Conservation (phyloP, 768 basidiomycete genomes). For the Phylloporus rhodoxanthus region DNA sequence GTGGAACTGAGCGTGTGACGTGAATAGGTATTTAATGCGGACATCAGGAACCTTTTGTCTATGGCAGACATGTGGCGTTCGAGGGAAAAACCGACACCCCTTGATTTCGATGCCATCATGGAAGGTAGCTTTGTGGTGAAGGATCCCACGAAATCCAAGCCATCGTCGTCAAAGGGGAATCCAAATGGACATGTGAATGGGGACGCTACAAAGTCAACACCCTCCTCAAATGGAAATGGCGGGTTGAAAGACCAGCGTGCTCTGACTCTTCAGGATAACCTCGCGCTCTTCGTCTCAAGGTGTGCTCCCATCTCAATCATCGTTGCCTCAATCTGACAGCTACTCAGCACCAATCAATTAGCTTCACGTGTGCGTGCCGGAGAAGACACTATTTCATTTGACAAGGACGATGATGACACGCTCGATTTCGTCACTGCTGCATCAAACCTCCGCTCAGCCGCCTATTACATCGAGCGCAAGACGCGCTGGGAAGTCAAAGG, state of each 20-base stretch:
- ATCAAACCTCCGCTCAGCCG: constrained; percentile 84
- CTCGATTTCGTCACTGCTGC: constrained; percentile 95
- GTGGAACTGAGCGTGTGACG: neutral
- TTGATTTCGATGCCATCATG: constrained; percentile 75
- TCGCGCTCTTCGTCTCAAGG: constrained; percentile 84
- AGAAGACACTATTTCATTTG: constrained; percentile 76
- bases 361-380: constrained; percentile 60
- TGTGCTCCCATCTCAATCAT: constrained; percentile 25
- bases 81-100: constrained; percentile 76
- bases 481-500: constrained; percentile 98
- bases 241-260: constrained; percentile 78
- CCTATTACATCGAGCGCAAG: constrained; percentile 84
- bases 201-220: neutral
- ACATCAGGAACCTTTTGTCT: constrained; percentile 80
- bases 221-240: constrained; percentile 12
- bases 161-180: constrained; percentile 13
- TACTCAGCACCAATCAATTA: constrained; percentile 68
- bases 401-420: constrained; percentile 97
- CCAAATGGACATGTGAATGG: constrained; percentile 26
- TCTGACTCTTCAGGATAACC: constrained; percentile 72
- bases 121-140: constrained; percentile 52
- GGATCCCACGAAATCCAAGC: constrained; percentile 16
- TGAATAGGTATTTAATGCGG: constrained; percentile 69
- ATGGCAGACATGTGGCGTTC: constrained; percentile 99
- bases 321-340: constrained; percentile 6